Evolutionary conservation across 2,329 filamentous ascomycete genomes (phyloP).

Genomic region (Aspergillus intermedius): DNA sequence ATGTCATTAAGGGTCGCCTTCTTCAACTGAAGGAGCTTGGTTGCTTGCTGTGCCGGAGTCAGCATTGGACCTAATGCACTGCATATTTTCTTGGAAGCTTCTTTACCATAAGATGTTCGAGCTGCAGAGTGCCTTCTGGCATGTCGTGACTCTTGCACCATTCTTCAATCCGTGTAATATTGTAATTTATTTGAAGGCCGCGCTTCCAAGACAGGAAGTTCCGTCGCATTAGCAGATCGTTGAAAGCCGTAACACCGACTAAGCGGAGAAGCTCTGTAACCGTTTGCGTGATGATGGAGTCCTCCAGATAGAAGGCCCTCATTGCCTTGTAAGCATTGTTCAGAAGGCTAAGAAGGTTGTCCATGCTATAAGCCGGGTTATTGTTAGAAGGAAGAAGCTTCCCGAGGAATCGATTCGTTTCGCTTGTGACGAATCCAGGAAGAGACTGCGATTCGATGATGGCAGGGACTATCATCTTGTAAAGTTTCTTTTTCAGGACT

Average conservation of each 20-base stretch:
- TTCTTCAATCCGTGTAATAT: slow-evolving; percentile 97
- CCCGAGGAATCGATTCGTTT: slow-evolving; percentile 95
- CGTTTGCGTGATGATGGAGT: slow-evolving; percentile 91
- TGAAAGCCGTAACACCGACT: slow-evolving; percentile 96
- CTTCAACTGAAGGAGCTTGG: slow-evolving; percentile 95
- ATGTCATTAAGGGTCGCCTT: slow-evolving; percentile 99
- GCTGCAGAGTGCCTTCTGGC: slow-evolving; percentile 93
- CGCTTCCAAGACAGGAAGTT: slow-evolving; percentile 99
- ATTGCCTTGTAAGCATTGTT: slow-evolving; percentile 98
- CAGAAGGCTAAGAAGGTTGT: slow-evolving; percentile 88
- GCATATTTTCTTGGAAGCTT: not conserved
- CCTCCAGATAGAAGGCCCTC: slow-evolving; percentile 97
- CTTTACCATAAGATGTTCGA: slow-evolving; percentile 92
- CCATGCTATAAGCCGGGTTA: slow-evolving; percentile 96
- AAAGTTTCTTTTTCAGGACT: slow-evolving; percentile 96
- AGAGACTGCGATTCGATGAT: slow-evolving; percentile 99
- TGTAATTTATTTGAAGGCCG: slow-evolving; percentile 98
- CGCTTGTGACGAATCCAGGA: slow-evolving; percentile 96
- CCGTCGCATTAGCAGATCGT: slow-evolving; percentile 92
- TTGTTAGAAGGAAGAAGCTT: slow-evolving; percentile 90
- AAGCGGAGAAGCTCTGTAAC: slow-evolving; percentile 87
- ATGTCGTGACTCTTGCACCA: slow-evolving; percentile 99
- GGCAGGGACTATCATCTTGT: slow-evolving; percentile 99
- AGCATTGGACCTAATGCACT: slow-evolving; percentile 2
- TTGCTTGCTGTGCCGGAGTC: slow-evolving; percentile 65